Evolutionary conservation across 495 filamentous ascomycete genomes (phyloP), one percentile per base, ranked within the genome.

Genomic region (Beverwykella pulmonaria): DNA sequence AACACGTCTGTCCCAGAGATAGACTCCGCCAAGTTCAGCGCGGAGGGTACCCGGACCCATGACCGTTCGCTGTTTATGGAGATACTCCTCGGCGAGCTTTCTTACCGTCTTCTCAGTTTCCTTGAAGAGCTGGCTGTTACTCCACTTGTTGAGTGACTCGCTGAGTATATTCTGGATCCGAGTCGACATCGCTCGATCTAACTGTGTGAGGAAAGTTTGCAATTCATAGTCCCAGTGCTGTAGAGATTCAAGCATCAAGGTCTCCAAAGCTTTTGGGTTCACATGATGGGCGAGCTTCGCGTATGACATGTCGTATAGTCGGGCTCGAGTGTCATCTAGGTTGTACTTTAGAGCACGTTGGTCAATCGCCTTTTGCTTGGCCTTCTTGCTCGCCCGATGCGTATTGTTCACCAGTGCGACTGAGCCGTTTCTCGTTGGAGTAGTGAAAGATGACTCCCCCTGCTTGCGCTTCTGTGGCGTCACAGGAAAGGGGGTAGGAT

Each of bases 61-160:
- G 7, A 19, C 7, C 44, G 47, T 14, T 71, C 61, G 20, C 12
- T 34, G 32, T 59, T 52, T 1, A 20, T 44, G 15, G 59, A 48
- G 0, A 61, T 34, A 17, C 71, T 34, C 5, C 15, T 15, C 3
- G 44, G 62, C 26, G 63, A 59, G 39, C 56, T 44, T n/a, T 23
- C 36, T 12, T 17, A 27, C 32, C 32, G 63, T 59, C 41, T 49
- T 27, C 30, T 32, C 34, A 1, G 70, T 26, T 30, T 67, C 26
- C 6, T 47, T 20, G 47, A 57, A 74, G 6, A 78, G 56, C 20
- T 64, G 52, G 12, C 70, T 73, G 1, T 25, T 15, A 1, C 58
- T 0, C 59, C 68, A 71, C 15, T 41, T 23, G 6, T 39, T 19
- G 19, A 76, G 59, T 6, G 36, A 7, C 22, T 47, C 19, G 30